phyloP scores from a whole-genome alignment of 257 asterid species.

The Galeopsis tetrahit region DNA sequence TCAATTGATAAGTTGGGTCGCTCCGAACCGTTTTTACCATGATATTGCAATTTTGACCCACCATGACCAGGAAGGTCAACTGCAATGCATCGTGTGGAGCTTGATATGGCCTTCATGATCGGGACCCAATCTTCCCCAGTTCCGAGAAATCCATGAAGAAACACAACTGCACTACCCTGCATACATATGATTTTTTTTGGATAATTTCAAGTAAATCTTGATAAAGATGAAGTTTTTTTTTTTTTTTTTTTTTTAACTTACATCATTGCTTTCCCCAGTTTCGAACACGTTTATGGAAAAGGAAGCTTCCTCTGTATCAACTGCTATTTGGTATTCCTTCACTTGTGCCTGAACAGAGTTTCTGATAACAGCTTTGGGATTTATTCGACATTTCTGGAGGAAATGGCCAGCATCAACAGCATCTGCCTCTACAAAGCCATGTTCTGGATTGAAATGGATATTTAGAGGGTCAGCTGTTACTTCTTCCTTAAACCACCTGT shows the following conservation, averaged over 20 bases:
- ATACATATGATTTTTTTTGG: conserved; percentile 6
- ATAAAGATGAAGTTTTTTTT: background rate
- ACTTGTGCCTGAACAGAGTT: conserved; percentile 48
- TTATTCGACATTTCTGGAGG: conserved; percentile 62
- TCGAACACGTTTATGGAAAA: conserved; percentile 66
- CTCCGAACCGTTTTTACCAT: conserved; percentile 33
- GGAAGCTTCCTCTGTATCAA: conserved; percentile 51
- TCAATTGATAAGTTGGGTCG: conserved; percentile 66
- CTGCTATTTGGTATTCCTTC: conserved; percentile 53
- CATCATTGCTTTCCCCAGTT: conserved; percentile 65
- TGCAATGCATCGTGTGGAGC: conserved; percentile 77
- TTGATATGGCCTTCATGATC: conserved; percentile 77
- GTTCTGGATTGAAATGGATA: conserved; percentile 47
- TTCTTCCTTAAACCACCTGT: conserved; percentile 86
- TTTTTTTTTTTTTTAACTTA: conserved; percentile 55
- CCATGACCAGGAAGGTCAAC: conserved; percentile 98
- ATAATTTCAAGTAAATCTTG: background rate
- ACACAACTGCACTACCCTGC: conserved; percentile 70
- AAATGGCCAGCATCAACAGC: conserved; percentile 66
- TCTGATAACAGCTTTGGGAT: conserved; percentile 53
- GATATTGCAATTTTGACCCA: conserved; percentile 56
- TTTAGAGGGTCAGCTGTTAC: conserved; percentile 57
- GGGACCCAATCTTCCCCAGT: conserved; percentile 81
- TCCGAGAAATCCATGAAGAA: conserved; percentile 97
- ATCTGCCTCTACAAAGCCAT: conserved; percentile 63